Evolutionary conservation across 805 yeast genomes (phyloP).

Genomic region (Starmerella khaoyaiensis): DNA sequence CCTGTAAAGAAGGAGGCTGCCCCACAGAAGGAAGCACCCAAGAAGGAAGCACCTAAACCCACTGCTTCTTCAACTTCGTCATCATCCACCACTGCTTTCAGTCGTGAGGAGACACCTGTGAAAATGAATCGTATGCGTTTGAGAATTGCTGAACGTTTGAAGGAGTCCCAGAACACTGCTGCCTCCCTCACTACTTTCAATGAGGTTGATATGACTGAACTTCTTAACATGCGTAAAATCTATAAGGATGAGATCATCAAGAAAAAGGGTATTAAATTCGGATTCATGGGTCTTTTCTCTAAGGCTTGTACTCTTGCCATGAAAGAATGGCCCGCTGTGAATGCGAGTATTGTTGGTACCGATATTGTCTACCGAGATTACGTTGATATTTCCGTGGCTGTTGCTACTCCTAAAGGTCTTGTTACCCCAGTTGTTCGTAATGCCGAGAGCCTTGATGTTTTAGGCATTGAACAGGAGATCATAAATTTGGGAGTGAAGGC

Average conservation of each 20-base stretch:
- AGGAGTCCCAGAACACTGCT: conserved; percentile 98
- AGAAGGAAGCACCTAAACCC: conserved; percentile 23
- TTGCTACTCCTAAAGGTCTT: conserved; percentile 97
- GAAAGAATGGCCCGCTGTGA: conserved; percentile 88
- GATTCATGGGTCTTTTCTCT: conserved; percentile 98
- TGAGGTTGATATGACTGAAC: conserved; percentile 90
- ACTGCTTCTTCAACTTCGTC: conserved; percentile 26
- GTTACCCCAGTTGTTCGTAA: conserved; percentile 97
- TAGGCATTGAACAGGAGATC: conserved; percentile 85
- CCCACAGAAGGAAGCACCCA: conserved; percentile 22
- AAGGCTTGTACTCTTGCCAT: conserved; percentile 87
- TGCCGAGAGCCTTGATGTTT: conserved; percentile 77
- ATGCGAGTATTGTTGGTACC: conserved; percentile 74
- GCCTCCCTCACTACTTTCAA: conserved; percentile 96
- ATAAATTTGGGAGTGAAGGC: conserved; percentile 75
- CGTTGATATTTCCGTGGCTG: conserved; percentile 91
- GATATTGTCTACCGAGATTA: conserved; percentile 86
- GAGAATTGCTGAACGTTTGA: conserved; percentile 96
- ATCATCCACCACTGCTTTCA: conserved; percentile 27
- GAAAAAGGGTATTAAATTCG: conserved; percentile 86
- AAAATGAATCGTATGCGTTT: conserved; percentile 99
- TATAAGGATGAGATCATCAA: conserved; percentile 95
- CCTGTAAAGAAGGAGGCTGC: conserved; percentile 27
- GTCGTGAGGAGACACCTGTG: conserved; percentile 80
- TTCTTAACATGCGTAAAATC: conserved; percentile 86